phyloP scores from a whole-genome alignment of 2,329 filamentous ascomycete species.

The Simplicillium sp. region DNA sequence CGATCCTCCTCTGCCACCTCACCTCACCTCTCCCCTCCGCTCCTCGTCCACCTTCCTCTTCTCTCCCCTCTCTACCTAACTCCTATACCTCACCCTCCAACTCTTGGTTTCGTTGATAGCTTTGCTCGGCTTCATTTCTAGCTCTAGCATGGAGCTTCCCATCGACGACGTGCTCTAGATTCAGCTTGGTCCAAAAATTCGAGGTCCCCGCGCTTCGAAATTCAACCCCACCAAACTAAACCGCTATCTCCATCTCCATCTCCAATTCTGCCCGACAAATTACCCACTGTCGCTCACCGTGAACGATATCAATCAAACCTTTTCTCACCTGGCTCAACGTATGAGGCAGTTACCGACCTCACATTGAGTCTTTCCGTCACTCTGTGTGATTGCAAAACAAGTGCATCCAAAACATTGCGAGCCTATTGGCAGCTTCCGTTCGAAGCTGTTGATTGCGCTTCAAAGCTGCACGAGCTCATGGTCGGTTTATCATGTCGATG shows the following conservation, averaged over 20 bases:
- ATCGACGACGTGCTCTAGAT: no score
- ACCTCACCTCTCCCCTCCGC: neutral
- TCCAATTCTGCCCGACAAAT: no score
- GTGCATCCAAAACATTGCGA: neutral
- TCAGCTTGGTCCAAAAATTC: no score
- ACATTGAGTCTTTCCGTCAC: no score
- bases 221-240: no score
- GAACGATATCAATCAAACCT: no score
- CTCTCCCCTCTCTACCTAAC: neutral
- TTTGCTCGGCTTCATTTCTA: neutral
- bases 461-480: constrained; percentile 23
- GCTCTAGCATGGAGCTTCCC: neutral
- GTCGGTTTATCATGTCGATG: constrained; percentile 51
- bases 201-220: no score
- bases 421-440: constrained; percentile 9
- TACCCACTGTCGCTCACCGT: no score
- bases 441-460: constrained; percentile 23
- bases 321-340: no score
- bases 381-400: no score
- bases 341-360: no score
- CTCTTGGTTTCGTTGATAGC: neutral
- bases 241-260: no score
- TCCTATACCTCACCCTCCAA: neutral
- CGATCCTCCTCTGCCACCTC: neutral
- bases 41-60: neutral